These are phyloP conservation scores for Fusarium sp. DNA, from an alignment of 2,329 filamentous ascomycete species.

Conservation along the genomic window DNA sequence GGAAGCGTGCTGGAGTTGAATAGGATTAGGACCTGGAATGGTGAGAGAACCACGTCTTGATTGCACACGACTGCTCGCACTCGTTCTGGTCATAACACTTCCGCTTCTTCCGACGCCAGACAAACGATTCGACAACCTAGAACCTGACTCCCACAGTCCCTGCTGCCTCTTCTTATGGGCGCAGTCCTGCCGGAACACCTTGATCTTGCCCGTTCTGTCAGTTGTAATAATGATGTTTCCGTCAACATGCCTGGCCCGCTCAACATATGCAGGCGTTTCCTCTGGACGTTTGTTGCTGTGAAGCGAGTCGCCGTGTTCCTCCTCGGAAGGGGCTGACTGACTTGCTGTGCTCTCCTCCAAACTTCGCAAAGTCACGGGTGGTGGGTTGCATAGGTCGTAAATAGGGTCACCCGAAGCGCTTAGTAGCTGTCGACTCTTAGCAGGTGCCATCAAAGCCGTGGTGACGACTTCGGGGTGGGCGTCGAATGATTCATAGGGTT, in stretches of 20 bases:
- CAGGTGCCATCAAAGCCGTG: constrained; percentile 86
- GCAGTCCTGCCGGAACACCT: constrained; percentile 95
- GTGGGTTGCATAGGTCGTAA: constrained; percentile 97
- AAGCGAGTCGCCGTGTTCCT: constrained; percentile 51
- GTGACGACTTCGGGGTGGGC: constrained; percentile 91
- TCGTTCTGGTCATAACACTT: constrained; percentile 68
- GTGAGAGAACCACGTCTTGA: constrained; percentile 68
- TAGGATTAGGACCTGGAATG: constrained; percentile 45
- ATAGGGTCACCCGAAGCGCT: constrained; percentile 88
- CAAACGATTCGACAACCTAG: constrained; percentile 78
- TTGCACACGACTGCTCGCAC: constrained; percentile 59
- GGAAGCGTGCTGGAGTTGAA: constrained; percentile 55
- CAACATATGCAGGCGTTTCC: constrained; percentile 80
- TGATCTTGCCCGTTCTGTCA: constrained; percentile 88
- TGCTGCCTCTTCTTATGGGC: constrained; percentile 81
- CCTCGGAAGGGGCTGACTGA: constrained; percentile 55
- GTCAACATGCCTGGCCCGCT: constrained; percentile 78
- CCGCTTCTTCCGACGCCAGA: constrained; percentile 68
- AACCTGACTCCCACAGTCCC: constrained; percentile 82
- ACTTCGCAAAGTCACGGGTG: constrained; percentile 84
- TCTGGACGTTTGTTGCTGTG: constrained; percentile 62
- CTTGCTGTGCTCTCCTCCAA: constrained; percentile 70
- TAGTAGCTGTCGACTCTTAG: constrained; percentile 80
- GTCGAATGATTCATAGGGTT: constrained; percentile 88
- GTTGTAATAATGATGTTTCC: constrained; percentile 95